These are phyloP conservation scores for Colletotrichum somersetense DNA, from an alignment of 2,329 filamentous ascomycete species.

Conservation along the genomic window DNA sequence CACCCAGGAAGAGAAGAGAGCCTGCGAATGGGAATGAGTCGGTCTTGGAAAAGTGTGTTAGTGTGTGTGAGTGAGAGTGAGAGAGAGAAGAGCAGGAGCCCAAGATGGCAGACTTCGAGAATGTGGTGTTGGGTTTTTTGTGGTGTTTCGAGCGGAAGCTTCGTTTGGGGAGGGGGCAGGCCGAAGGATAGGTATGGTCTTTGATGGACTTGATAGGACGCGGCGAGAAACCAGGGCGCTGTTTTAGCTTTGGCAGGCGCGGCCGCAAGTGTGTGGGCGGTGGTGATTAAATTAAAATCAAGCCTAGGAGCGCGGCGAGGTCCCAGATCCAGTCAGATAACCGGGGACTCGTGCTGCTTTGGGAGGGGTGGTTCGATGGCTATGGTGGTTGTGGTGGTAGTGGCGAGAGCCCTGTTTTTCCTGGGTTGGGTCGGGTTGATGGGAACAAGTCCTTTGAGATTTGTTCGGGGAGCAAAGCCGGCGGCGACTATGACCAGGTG, in stretches of 20 bases:
- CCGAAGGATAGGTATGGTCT: slow-evolving; percentile 35
- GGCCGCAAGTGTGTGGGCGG: slow-evolving; percentile 39
- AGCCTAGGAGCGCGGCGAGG: slow-evolving; percentile 35
- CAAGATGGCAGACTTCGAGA: slow-evolving; percentile 41
- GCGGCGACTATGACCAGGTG: slow-evolving; percentile 8
- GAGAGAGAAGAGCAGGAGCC: background rate
- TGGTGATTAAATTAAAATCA: slow-evolving; percentile 41
- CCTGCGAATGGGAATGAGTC: slow-evolving; percentile 6
- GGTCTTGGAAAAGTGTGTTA: background rate
- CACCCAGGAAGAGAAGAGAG: background rate
- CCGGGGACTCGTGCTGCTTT: slow-evolving; percentile 20
- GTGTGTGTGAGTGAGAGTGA: background rate
- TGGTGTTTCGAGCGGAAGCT: slow-evolving; percentile 40
- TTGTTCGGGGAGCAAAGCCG: slow-evolving; percentile 19
- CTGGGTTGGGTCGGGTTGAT: background rate
- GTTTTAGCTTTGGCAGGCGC: slow-evolving; percentile 39
- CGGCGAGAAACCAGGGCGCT: slow-evolving; percentile 34
- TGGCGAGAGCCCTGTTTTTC: slow-evolving; percentile 7
- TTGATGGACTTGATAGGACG: slow-evolving; percentile 35
- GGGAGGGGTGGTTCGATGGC: background rate
- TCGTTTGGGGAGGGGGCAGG: slow-evolving; percentile 29
- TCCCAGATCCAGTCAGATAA: slow-evolving; percentile 38
- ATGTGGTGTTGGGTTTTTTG: slow-evolving; percentile 36
- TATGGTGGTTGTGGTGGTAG: slow-evolving; percentile 5
- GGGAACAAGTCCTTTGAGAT: background rate